phyloP scores from a whole-genome alignment of 1,284 basidiomycete species.

The Naganishia sp. region DNA sequence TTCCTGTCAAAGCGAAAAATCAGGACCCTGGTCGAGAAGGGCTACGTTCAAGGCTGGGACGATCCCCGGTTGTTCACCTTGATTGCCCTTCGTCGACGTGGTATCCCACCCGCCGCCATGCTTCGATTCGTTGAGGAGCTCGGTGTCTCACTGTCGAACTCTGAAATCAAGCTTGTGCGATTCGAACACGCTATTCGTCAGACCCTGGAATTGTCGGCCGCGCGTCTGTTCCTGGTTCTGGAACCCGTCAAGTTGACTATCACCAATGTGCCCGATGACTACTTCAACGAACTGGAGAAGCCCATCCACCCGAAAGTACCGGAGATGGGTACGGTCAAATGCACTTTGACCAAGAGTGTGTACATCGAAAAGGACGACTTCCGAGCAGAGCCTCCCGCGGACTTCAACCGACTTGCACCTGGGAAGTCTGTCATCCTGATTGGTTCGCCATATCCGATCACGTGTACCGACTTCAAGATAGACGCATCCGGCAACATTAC shows the following conservation, averaged over 20 bases:
- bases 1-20: constrained; percentile 98
- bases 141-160: constrained; percentile 83
- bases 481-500: constrained; percentile 71
- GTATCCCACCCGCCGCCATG: constrained; percentile 94
- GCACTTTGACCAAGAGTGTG: constrained; percentile 85
- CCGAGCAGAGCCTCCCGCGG: constrained; percentile 82
- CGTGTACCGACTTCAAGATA: constrained; percentile 82
- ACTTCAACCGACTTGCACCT: constrained; percentile 97
- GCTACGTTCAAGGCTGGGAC: constrained; percentile 90
- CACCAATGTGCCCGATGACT: constrained; percentile 87
- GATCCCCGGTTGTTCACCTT: constrained; percentile 98
- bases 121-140: constrained; percentile 87
- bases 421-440: constrained; percentile 96
- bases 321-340: constrained; percentile 75
- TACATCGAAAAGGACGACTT: constrained; percentile 97
- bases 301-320: constrained; percentile 93
- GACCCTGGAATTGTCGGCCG: constrained; percentile 85
- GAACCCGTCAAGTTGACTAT: constrained; percentile 87
- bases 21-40: constrained; percentile 78
- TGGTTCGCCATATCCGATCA: constrained; percentile 91
- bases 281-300: constrained; percentile 80
- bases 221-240: constrained; percentile 90
- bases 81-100: constrained; percentile 89
- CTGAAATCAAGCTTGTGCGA: constrained; percentile 82
- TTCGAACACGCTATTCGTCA: constrained; percentile 89